Evolutionary conservation across 2,329 filamentous ascomycete genomes (phyloP).

Genomic region (Apiospora kogelbergensis): DNA sequence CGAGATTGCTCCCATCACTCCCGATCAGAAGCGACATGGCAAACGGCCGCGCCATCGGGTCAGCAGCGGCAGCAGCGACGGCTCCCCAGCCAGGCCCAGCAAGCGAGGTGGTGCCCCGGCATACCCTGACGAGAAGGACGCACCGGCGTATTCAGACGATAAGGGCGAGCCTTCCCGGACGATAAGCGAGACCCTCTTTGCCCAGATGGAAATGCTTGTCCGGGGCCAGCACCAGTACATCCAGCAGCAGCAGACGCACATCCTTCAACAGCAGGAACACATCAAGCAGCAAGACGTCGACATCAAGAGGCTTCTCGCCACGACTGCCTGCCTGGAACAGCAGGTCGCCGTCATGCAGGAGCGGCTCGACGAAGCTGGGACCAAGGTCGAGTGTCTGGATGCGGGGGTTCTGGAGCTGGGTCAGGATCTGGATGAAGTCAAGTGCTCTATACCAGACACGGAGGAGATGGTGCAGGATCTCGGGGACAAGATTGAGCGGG

Average conservation of each 20-base stretch:
- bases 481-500: not conserved
- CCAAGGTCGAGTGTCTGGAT: not conserved
- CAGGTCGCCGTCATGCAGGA: not conserved
- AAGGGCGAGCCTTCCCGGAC: not conserved
- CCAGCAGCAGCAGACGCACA: not conserved
- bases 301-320: not conserved
- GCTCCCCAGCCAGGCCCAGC: not conserved
- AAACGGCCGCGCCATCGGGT: slow-evolving; percentile 1
- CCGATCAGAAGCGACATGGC: not conserved
- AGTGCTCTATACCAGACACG: not conserved
- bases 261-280: not conserved
- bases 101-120: not conserved
- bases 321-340: not conserved
- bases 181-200: not conserved
- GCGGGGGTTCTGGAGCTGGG: not conserved
- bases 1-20: not conserved
- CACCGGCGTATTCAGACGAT: not conserved
- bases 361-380: not conserved
- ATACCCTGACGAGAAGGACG: too few relatives aligned
- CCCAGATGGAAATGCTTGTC: not conserved
- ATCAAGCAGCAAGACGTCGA: not conserved
- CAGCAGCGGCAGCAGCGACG: not conserved
- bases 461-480: not conserved
- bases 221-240: not conserved
- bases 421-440: not conserved